Evolutionary conservation across 2,329 filamentous ascomycete genomes (phyloP), one percentile per base, ranked within the genome.

Genomic region (Diaporthe sp.): DNA sequence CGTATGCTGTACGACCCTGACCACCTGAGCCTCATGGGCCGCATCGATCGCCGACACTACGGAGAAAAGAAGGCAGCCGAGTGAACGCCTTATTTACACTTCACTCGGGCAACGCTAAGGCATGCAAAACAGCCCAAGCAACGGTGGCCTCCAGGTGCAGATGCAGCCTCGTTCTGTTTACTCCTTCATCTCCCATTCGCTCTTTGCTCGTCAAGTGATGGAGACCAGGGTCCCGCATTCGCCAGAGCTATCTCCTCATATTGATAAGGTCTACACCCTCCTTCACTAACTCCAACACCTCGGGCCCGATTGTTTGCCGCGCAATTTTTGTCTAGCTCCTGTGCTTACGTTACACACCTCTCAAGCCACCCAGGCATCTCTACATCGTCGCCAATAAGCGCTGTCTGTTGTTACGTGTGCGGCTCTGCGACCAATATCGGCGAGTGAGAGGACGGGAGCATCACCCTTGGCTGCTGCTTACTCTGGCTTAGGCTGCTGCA

Each of bases 41-140:
- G 71, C 71, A 51, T 44, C 28, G 71, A 25, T 55, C 25, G 71
- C 58, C 55, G 51, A 13, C 1, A 22, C n/a, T 34, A 34, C 15
- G n/a, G n/a, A 39, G 22, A 4, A 4, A 65, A 73, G 25, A 73
- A 73, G 58, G 71, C 58, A 65, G 22, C 71, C 44, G 55, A 34
- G 42, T 37, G 17, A 39, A 22, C n/a, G 58, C 47, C 58, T 65
- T 55, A 17, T 34, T 55, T 49, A 34, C 70, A 72, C 57, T 65
- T 44, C 31, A 12, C 47, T 53, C 37, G 71, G 71, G 71, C 71
- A 44, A 65, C 71, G 71, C 71, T 73, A 73, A 63, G 25, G 39
- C 47, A 55, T 73, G 71, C 58, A 73, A 28, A 53, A 42, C 3
- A 22, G 15, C 31, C 34, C 37, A 42, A 42, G 37, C n/a, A 20